Evolutionary conservation across 805 yeast species (phyloP), one percentile per base, ranked within the genome.

Genomic region (Saturnispora serradocipensis): DNA sequence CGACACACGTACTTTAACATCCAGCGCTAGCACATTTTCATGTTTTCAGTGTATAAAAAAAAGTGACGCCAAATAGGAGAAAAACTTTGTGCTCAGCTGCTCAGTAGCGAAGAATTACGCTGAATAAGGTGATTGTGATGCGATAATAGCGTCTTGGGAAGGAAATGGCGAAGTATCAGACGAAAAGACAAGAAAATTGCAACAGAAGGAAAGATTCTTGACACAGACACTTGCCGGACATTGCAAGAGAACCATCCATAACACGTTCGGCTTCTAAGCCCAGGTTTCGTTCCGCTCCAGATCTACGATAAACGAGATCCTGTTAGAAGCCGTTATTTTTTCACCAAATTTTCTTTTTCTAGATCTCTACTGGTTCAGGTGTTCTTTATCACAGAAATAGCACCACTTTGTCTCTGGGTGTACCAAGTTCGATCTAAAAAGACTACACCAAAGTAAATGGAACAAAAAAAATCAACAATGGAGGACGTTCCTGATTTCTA

Each of bases 401-500:
- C 40, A 45, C 42, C 42, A 34, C 48, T n/a, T 34, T 15, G 40
- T 9, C 13, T 10, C 11, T 4, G n/a, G 4, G 34, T 30, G 34
- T 30, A 30, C 15, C 11, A 30, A 30, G 34, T 25, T 25, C 28
- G 34, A 30, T 11, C 5, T 30, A 2, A 11, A 5, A 2, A 30
- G 34, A 11, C 5, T n/a, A 30, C 15, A 30, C 11, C 5, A 30
- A 30, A 13, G 15, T 11, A 30, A 30, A 30, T 30, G 34, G 34
- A 30, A 30, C 5, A 10, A 30, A 30, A 30, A 30, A 30, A 30
- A 1, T 10, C n/a, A 30, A 30, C 34, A 28, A 54, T 63, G 22
- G 40, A 52, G 7, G 46, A 47, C 27, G 59, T 59, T 15, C 54
- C 60, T 7, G 89, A 86, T 56, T 89, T 85, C 67, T 86, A 83